Evolutionary conservation across 176 grass and related monocot genomes (phyloP).

Genomic region (Avena insularis): DNA sequence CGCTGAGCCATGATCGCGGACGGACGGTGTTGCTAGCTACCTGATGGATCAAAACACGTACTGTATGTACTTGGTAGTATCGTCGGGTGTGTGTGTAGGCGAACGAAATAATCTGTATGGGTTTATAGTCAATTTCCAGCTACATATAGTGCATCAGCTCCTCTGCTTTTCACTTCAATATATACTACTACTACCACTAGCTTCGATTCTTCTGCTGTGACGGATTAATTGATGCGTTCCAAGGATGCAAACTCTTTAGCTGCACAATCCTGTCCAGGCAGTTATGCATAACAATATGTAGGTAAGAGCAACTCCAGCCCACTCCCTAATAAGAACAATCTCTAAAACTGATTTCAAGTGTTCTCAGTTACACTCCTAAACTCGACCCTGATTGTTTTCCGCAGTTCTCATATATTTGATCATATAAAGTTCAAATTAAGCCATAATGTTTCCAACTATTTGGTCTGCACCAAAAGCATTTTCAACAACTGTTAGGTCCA

Average conservation of each 20-base stretch:
- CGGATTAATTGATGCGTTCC: slow-evolving; percentile 7
- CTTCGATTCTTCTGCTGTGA: background rate
- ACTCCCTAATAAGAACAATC: too few species aligned
- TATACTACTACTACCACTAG: background rate
- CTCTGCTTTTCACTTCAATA: background rate
- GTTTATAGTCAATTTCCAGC: slow-evolving; percentile 11
- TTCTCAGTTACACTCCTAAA: too few species aligned
- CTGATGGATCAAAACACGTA: background rate
- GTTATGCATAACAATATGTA: background rate
- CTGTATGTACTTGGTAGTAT: background rate
- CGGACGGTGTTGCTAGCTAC: background rate
- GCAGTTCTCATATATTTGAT: too few species aligned
- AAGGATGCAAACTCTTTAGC: background rate
- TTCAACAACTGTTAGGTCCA: too few species aligned
- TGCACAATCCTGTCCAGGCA: background rate
- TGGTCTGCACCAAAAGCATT: too few species aligned
- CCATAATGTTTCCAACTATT: too few species aligned
- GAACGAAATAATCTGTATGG: slow-evolving; percentile 10
- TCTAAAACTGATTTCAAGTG: too few species aligned
- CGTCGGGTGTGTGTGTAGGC: slow-evolving; percentile 7
- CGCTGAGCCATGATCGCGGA: slow-evolving; percentile 39
- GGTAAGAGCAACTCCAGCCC: too few species aligned
- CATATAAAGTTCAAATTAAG: too few species aligned
- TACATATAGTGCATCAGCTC: background rate
- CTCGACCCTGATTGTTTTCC: too few species aligned